These are phyloP conservation scores for Dinochytrium kinnereticum DNA, from an alignment of 371 early-diverging fungal genomes.

Conservation along the genomic window DNA sequence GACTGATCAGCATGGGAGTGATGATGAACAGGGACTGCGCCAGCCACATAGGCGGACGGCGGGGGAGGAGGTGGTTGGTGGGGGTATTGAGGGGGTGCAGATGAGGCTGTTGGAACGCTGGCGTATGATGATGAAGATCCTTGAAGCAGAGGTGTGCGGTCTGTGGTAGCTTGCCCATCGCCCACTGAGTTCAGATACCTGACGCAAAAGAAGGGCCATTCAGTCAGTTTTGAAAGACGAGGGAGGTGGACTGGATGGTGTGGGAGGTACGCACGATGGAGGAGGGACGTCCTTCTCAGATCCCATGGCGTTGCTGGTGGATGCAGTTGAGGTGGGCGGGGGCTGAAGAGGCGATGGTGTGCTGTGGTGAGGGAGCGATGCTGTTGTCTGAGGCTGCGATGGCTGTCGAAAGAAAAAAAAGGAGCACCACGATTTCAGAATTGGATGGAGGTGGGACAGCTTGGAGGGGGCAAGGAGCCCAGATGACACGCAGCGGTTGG, in stretches of 20 bases:
- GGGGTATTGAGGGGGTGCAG: too few relatives aligned
- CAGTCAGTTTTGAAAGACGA: not conserved
- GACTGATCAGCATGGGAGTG: not conserved
- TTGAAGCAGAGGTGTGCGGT: conserved; percentile 5
- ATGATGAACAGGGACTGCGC: not conserved
- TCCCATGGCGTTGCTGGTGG: conserved; percentile 4
- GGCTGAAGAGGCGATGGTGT: too few relatives aligned
- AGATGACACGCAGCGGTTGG: too few relatives aligned
- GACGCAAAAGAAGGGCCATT: not conserved
- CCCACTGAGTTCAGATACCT: not conserved
- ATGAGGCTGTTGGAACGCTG: not conserved
- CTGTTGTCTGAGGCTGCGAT: too few relatives aligned
- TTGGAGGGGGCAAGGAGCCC: too few relatives aligned
- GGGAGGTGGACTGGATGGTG: not conserved
- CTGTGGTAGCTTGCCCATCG: not conserved
- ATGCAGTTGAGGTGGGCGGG: not conserved
- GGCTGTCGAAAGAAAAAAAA: too few relatives aligned
- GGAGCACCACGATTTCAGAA: too few relatives aligned
- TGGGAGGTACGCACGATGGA: conserved; percentile 6
- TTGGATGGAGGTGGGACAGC: too few relatives aligned
- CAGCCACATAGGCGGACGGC: conserved; percentile 2
- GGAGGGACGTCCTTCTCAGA: conserved; percentile 10
- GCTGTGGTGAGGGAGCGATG: too few relatives aligned
- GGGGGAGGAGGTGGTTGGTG: not conserved
- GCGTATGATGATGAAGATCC: not conserved